phyloP scores from a whole-genome alignment of 2,329 filamentous ascomycete species.

The Fragosphaeria purpurea region DNA sequence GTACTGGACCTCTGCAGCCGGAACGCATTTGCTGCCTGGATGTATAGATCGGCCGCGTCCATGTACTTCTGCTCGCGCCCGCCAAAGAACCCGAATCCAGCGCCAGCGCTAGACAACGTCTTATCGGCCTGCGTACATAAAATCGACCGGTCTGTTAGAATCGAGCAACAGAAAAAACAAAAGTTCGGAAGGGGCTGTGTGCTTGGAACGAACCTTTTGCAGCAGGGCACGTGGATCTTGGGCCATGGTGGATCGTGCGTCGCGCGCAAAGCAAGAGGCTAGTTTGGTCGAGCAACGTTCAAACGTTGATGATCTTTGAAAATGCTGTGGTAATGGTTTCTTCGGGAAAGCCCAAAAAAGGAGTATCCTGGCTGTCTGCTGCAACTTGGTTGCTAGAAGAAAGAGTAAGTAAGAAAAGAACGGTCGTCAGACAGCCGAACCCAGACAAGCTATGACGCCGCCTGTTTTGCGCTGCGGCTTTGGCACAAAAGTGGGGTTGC shows the following conservation, averaged over 20 bases:
- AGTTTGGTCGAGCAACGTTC: too few relatives aligned
- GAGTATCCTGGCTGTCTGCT: too few relatives aligned
- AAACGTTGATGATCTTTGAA: too few relatives aligned
- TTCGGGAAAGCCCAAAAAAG: too few relatives aligned
- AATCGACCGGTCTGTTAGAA: too few relatives aligned
- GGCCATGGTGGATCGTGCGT: constrained; percentile 8
- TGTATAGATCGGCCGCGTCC: constrained; percentile 77
- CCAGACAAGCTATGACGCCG: constrained; percentile 3
- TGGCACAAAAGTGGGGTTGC: not conserved
- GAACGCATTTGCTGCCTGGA: constrained; percentile 84
- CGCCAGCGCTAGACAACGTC: constrained; percentile 58
- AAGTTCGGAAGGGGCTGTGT: too few relatives aligned
- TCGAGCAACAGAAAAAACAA: too few relatives aligned
- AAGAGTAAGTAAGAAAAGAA: too few relatives aligned
- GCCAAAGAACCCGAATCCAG: constrained; percentile 85
- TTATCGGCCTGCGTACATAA: constrained; percentile 65
- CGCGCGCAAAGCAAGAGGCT: too few relatives aligned
- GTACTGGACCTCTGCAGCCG: constrained; percentile 75
- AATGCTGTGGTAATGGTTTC: too few relatives aligned
- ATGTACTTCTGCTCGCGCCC: constrained; percentile 82
- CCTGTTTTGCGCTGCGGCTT: not conserved
- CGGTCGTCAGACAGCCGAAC: too few relatives aligned
- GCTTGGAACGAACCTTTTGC: constrained; percentile 52
- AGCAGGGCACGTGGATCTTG: constrained; percentile 68
- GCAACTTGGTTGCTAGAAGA: too few relatives aligned